Evolutionary conservation across 768 basidiomycete species (phyloP).

Genomic region (Tephrocybe sp.): DNA sequence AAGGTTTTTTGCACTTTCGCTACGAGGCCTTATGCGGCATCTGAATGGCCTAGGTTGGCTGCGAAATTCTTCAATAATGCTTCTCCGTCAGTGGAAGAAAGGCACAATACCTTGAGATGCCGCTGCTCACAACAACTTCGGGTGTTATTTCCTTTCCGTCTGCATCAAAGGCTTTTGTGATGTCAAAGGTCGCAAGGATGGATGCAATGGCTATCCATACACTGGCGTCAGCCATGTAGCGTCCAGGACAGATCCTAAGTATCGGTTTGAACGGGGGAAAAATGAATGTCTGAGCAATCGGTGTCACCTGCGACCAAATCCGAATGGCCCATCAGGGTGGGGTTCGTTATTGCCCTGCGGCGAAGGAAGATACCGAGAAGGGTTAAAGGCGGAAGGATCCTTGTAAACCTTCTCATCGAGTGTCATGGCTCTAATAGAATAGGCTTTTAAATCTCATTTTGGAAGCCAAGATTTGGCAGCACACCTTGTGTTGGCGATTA

Average conservation of each 20-base stretch:
- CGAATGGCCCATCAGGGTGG: conserved; percentile 15
- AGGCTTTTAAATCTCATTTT: not conserved
- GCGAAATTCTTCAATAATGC: not conserved
- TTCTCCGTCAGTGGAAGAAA: not conserved
- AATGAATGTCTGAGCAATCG: not conserved
- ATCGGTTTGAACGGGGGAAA: not conserved
- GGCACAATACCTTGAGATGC: conserved; percentile 22
- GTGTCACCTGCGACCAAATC: conserved; percentile 16
- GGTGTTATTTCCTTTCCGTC: conserved; percentile 36
- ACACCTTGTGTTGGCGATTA: conserved; percentile 15
- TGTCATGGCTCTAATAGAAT: conserved; percentile 36
- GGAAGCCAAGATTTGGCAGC: not conserved
- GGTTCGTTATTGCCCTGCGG: conserved; percentile 16
- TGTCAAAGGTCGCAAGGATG: conserved; percentile 28
- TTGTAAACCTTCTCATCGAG: conserved; percentile 35
- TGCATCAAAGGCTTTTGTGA: conserved; percentile 30
- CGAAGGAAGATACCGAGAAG: conserved; percentile 34
- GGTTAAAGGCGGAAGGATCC: conserved; percentile 37
- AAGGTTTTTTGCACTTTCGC: not conserved
- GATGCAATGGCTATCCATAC: conserved; percentile 24
- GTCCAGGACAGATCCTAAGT: conserved; percentile 37
- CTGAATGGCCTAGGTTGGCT: conserved; percentile 12
- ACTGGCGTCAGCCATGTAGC: conserved; percentile 38
- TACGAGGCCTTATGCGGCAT: conserved; percentile 11
- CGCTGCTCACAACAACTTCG: conserved; percentile 27